phyloP scores from a whole-genome alignment of 2,329 filamentous ascomycete genomes.

The Aspergillus tubingensis region DNA sequence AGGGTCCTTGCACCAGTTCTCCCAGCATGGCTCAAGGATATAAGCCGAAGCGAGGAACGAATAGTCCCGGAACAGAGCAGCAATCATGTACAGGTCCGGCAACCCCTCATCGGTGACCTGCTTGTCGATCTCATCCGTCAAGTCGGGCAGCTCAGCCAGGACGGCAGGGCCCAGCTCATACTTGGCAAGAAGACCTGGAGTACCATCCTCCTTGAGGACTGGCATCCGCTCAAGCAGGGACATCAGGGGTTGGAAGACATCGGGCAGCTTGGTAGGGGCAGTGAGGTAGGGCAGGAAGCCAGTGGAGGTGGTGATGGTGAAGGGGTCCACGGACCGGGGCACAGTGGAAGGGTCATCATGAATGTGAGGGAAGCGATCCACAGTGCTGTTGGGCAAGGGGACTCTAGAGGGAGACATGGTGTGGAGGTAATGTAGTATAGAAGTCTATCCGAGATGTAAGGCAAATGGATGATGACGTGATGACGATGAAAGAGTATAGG shows the following conservation, averaged over 20 bases:
- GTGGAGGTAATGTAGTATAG: constrained; percentile 5
- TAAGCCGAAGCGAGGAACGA: constrained; percentile 88
- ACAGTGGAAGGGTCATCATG: constrained; percentile 46
- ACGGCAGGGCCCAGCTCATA: constrained; percentile 76
- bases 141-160: constrained; percentile 71
- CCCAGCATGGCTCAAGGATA: constrained; percentile 86
- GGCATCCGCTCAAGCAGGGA: constrained; percentile 75
- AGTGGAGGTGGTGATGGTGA: constrained; percentile 50
- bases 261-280: constrained; percentile 59
- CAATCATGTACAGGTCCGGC: constrained; percentile 75
- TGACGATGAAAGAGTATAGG: constrained; percentile 2
- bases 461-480: constrained; percentile 7
- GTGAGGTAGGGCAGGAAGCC: constrained; percentile 48
- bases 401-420: constrained; percentile 41
- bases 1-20: constrained; percentile 59
- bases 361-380: constrained; percentile 47
- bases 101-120: constrained; percentile 54
- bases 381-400: constrained; percentile 31
- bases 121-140: constrained; percentile 71
- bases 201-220: constrained; percentile 71
- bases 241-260: constrained; percentile 72
- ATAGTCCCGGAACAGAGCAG: constrained; percentile 88
- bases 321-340: constrained; percentile 47
- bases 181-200: constrained; percentile 73
- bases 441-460: neutral